Evolutionary conservation across 306 rosid genomes (phyloP).

Genomic region (Prinsepia uniflora): DNA sequence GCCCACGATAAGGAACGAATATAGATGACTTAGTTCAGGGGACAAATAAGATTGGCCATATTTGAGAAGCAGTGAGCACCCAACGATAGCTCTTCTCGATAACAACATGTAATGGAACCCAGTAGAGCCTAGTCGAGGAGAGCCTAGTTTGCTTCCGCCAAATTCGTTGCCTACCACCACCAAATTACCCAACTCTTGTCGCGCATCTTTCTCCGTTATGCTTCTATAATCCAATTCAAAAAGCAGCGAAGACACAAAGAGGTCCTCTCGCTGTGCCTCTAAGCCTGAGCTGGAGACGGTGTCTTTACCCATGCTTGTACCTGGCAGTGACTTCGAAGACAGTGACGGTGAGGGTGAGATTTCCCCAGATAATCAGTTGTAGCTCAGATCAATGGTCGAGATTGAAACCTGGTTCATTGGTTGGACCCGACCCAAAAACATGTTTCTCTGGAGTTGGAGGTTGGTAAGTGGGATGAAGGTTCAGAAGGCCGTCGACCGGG

Average conservation of each 20-base stretch:
- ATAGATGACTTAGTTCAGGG: too few species aligned
- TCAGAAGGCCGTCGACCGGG: constrained; percentile 52
- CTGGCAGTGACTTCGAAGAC: too few species aligned
- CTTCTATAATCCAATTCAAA: constrained; percentile 18
- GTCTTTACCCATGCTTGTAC: too few species aligned
- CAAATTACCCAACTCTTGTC: constrained; percentile 10
- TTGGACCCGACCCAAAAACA: constrained; percentile 51
- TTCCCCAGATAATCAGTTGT: constrained; percentile 64
- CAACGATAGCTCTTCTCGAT: constrained; percentile 80
- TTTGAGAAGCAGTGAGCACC: constrained; percentile 43
- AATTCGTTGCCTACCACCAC: constrained; percentile 18
- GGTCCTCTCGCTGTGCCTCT: constrained; percentile 54
- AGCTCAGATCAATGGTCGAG: constrained; percentile 81
- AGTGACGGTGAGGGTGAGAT: too few species aligned
- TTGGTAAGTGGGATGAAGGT: constrained; percentile 60
- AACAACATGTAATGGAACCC: constrained; percentile 65
- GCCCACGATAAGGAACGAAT: too few species aligned
- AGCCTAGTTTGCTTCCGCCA: constrained; percentile 34
- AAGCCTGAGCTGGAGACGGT: constrained; percentile 26
- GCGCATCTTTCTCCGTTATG: constrained; percentile 4
- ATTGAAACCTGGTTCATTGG: constrained; percentile 64
- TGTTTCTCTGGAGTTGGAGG: constrained; percentile 73
- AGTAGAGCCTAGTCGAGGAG: constrained; percentile 51
- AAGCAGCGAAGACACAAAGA: constrained; percentile 65
- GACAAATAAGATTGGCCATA: too few species aligned